These are phyloP conservation scores for Microdochium paspali DNA, from an alignment of 2,329 filamentous ascomycete species.

Conservation along the genomic window DNA sequence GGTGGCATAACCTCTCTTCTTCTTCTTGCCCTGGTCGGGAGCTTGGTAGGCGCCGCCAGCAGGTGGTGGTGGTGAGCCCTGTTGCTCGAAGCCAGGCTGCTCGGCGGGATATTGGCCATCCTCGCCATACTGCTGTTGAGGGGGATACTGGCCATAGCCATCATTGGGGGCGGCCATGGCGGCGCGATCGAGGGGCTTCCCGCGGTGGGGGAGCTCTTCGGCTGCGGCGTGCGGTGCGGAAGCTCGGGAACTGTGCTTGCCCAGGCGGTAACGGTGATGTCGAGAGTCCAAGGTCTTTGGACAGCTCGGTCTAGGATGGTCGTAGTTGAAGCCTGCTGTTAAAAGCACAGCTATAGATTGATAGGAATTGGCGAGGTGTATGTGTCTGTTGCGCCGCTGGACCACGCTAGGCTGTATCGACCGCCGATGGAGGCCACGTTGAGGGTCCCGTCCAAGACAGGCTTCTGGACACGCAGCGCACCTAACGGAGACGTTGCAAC, in stretches of 20 bases:
- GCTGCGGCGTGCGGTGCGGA: conserved; percentile 9
- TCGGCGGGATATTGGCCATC: conserved; percentile 29
- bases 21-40: conserved; percentile 55
- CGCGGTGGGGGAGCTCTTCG: conserved; percentile 1
- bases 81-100: conserved; percentile 24
- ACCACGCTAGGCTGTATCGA: background rate
- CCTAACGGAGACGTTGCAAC: background rate
- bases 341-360: background rate
- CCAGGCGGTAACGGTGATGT: background rate
- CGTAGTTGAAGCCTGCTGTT: background rate
- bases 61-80: conserved; percentile 24
- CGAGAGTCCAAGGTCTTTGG: too few species aligned
- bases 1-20: conserved; percentile 91
- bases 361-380: background rate
- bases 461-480: background rate
- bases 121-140: conserved; percentile 29
- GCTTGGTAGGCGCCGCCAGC: conserved; percentile 15
- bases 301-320: too few species aligned
- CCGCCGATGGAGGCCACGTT: background rate
- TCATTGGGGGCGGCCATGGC: conserved; percentile 49
- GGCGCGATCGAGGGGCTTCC: conserved; percentile 12
- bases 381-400: background rate
- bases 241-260: conserved; percentile 4
- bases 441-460: background rate
- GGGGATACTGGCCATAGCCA: conserved; percentile 41